Evolutionary conservation across 257 asterid species (phyloP).

Genomic region (Petunia secreta): DNA sequence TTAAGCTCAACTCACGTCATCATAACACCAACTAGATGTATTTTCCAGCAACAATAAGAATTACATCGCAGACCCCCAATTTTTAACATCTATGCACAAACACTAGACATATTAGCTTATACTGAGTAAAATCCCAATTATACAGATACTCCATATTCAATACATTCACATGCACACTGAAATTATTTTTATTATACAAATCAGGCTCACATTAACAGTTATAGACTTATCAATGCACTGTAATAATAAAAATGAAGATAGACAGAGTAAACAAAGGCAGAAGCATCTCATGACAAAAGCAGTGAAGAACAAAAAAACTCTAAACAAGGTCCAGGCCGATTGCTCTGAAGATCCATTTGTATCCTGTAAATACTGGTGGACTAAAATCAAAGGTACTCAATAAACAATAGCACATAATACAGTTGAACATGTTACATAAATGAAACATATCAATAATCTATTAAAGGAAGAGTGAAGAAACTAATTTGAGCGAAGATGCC

Average conservation of each 20-base stretch:
- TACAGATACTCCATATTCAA: background rate
- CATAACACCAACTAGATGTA: no score
- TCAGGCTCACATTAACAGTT: background rate
- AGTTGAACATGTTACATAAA: background rate
- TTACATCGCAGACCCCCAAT: background rate
- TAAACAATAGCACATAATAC: background rate
- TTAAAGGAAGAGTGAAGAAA: background rate
- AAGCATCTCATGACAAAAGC: background rate
- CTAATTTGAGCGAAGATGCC: background rate
- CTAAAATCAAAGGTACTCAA: background rate
- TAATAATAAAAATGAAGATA: background rate
- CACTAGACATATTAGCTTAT: background rate
- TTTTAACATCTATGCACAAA: no score
- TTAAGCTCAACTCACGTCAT: no score
- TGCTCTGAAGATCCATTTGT: background rate
- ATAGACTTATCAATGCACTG: background rate
- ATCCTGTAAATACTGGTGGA: background rate
- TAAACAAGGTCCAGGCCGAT: background rate
- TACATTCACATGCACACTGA: no score
- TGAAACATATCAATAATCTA: no score
- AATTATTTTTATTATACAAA: no score
- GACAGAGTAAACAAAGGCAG: background rate
- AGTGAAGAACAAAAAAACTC: background rate
- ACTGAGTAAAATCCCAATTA: background rate
- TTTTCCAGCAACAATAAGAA: background rate